Evolutionary conservation across 352 stramenopile species (phyloP).

Genomic region (Phytopythium chamaehyphon): DNA sequence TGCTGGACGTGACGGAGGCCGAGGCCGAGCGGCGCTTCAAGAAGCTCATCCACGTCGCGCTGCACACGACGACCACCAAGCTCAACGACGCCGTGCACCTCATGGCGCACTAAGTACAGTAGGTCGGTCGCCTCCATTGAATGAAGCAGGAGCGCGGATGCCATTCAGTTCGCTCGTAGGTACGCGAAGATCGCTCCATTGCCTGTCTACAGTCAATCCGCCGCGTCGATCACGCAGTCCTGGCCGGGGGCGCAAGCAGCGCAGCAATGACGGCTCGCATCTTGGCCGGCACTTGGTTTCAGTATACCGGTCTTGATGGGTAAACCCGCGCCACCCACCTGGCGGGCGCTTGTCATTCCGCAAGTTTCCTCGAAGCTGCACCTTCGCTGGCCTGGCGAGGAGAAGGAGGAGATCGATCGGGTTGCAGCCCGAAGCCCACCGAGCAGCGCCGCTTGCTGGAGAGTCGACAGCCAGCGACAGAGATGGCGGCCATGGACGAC

Average conservation of each 20-base stretch:
- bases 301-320: not conserved
- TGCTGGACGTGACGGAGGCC: constrained; percentile 67
- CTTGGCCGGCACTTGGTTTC: not conserved
- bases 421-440: too few relatives aligned
- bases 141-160: not conserved
- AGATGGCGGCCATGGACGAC: constrained; percentile 11
- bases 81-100: constrained; percentile 84
- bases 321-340: constrained; percentile 1
- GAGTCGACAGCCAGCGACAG: too few relatives aligned
- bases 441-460: not conserved
- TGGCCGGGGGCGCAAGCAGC: too few relatives aligned
- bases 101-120: constrained; percentile 57
- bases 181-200: too few relatives aligned
- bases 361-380: not conserved
- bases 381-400: too few relatives aligned
- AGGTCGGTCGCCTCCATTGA: not conserved
- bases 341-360: constrained; percentile 4
- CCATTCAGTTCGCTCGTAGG: too few relatives aligned
- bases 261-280: too few relatives aligned
- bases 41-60: constrained; percentile 72
- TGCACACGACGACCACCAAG: constrained; percentile 76
- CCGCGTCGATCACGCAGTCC: too few relatives aligned
- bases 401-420: too few relatives aligned
- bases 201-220: too few relatives aligned
- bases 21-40: constrained; percentile 58